Evolutionary conservation across 257 asterid genomes (phyloP), one percentile per base, ranked within the genome.

Genomic region (Lantana camara): DNA sequence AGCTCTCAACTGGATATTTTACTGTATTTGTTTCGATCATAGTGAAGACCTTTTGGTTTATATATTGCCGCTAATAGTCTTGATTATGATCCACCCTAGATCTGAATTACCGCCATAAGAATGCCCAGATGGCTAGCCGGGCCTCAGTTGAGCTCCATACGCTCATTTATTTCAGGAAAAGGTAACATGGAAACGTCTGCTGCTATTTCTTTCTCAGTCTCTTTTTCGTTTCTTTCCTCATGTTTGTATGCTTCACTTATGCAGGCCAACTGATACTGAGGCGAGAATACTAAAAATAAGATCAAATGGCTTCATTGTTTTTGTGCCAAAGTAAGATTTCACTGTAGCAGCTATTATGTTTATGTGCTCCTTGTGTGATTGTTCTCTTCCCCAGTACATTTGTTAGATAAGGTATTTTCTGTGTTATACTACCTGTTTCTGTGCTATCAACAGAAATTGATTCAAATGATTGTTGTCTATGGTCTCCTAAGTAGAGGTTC

Each of bases 91-190:
- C 54, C 62, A 34, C 47, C 62, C 57, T 85, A 93, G 99, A 90
- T 84, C 74, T 94, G 67, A 94, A 94, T 80, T 87, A 84, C 78
- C 96, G 99, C 68, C 97, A 94, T 69, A 82, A 84, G 73, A 94
- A 94, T 78, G 99, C 99, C 44, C 99, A 94, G 77, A 90, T 90
- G 99, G 99, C 99, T 29, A 83, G 99, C 72, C 86, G 99, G 62
- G 92, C 85, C 17, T 94, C 99, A 20, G 97, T 94, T 5, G 99
- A 94, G 89, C 96, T 94, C 66, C 97, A 94, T 71, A 94, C 99
- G 4, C 86, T 84, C 21, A 83, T 94, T 47, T 94, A 84, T 81
- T 94, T 94, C 93, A 81, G 76, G 78, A 88, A 86, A 24, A 86
- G 96, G 99, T 90, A 74, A 66, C 40, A 5, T 51, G 42, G 50